phyloP scores from a whole-genome alignment of 352 stramenopile species.

The Pythium aquatile region DNA sequence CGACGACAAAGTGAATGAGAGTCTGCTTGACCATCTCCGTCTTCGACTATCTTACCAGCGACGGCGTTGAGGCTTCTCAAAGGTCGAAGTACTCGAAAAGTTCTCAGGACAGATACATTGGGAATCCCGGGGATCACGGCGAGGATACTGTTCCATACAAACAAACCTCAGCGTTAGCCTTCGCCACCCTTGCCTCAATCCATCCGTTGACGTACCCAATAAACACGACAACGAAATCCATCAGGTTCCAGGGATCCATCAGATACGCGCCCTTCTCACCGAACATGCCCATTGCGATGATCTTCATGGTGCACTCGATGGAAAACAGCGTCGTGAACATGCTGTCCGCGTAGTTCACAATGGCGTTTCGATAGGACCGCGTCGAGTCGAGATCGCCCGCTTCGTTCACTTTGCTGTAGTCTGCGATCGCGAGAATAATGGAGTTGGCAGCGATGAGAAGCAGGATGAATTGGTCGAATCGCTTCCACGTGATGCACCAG shows the following conservation, averaged over 20 bases:
- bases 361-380: conserved; percentile 42
- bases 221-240: conserved; percentile 88
- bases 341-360: conserved; percentile 45
- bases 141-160: conserved; percentile 27
- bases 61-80: conserved; percentile 48
- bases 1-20: too few relatives aligned
- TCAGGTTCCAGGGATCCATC: conserved; percentile 85
- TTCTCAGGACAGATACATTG: conserved; percentile 36
- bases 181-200: too few relatives aligned
- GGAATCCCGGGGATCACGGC: conserved; percentile 42
- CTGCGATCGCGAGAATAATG: conserved; percentile 72
- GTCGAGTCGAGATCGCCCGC: conserved; percentile 43
- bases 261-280: conserved; percentile 65
- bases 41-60: not conserved
- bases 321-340: conserved; percentile 68
- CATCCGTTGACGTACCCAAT: conserved; percentile 33
- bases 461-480: conserved; percentile 84
- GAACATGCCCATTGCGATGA: conserved; percentile 79
- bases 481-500: conserved; percentile 68
- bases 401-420: conserved; percentile 62
- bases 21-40: too few relatives aligned
- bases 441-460: conserved; percentile 84
- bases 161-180: too few relatives aligned
- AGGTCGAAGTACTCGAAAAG: conserved; percentile 39
- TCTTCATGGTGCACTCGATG: conserved; percentile 85